Conservation (phyloP, 257 asterid genomes). For the Nicotiana benthamiana region DNA sequence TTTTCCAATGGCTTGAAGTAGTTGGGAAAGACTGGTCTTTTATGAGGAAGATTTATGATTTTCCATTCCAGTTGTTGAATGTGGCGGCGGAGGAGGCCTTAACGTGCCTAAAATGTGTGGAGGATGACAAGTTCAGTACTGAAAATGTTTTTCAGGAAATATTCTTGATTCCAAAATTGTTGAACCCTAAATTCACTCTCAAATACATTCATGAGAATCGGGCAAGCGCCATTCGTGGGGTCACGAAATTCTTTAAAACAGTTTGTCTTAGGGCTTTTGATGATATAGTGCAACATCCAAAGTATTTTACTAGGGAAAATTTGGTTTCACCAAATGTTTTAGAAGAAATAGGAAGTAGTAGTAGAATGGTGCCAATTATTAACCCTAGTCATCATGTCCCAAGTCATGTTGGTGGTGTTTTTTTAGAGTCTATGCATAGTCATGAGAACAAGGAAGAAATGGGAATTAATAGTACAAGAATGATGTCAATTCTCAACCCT, state of each 20-base stretch:
- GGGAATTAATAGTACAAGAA: not conserved
- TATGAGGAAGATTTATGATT: constrained; percentile 19
- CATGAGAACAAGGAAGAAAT: not conserved
- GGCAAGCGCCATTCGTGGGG: not conserved
- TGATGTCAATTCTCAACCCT: not conserved
- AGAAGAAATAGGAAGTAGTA: not conserved
- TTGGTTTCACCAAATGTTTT: not conserved
- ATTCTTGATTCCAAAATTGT: not conserved
- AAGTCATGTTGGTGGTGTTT: not conserved
- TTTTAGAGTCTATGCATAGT: not conserved
- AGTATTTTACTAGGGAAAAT: not conserved
- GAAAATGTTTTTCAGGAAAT: not conserved
- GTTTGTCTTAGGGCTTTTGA: constrained; percentile 13
- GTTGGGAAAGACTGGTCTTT: constrained; percentile 9
- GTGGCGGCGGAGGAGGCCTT: constrained; percentile 33
- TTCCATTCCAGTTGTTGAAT: constrained; percentile 24
- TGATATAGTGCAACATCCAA: constrained; percentile 23
- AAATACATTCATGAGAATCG: not conserved
- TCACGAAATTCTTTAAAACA: not conserved
- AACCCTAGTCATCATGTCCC: not conserved
- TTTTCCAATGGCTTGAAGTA: constrained; percentile 54
- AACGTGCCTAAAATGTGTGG: constrained; percentile 33
- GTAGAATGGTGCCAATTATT: not conserved
- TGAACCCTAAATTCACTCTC: not conserved
- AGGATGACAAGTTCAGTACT: constrained; percentile 11